Evolutionary conservation across 768 basidiomycete genomes (phyloP), one percentile per base, ranked within the genome.

Genomic region (Psilocybe azurescens): DNA sequence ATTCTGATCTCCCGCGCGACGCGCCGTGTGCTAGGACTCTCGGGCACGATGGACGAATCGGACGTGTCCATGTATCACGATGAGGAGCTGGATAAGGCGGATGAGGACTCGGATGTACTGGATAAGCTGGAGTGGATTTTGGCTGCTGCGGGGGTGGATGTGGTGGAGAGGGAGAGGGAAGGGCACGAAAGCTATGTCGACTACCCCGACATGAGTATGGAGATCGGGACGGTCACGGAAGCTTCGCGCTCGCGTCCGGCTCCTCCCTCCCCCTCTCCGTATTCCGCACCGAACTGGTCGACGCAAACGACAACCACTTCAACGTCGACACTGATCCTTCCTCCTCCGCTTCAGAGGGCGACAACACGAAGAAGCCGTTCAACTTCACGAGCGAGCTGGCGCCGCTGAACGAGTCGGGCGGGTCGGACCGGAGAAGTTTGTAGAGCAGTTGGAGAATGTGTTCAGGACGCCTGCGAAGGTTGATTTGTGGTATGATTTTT

Each of bases 371-470:
- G 76, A 89, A 84, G 67, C 89, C 88, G 1, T 94, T 94, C 62
- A 91, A 94, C 67, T 94, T 94, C 69, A 94, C 93, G 0, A 89
- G 88, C 41, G 91, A 93, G 72, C 73, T 94, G 55, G 76, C 82
- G 72, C 86, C 78, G 67, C 79, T 94, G 53, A 88, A 89, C 56
- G 87, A 90, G 66, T 88, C 86, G 5, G 89, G 89, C 36, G 89
- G 69, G 1, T 87, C 86, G 1, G 87, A 91, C 68, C 77, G 90
- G 9, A 78, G 73, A 11, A 93, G 91, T 73, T 94, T 68, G 88
- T 94, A 2, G 90, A 93, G 72, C 88, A 94, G 73, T 76, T 93
- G 24, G 92, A 93, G 76, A 87, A 80, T 55, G 90, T 91, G 1
- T 94, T 94, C 78, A 81, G 85, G 63, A 91, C 90, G 0, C 91